phyloP scores from a whole-genome alignment of 1,284 basidiomycete genomes.

The Ceratobasidium sp. region DNA sequence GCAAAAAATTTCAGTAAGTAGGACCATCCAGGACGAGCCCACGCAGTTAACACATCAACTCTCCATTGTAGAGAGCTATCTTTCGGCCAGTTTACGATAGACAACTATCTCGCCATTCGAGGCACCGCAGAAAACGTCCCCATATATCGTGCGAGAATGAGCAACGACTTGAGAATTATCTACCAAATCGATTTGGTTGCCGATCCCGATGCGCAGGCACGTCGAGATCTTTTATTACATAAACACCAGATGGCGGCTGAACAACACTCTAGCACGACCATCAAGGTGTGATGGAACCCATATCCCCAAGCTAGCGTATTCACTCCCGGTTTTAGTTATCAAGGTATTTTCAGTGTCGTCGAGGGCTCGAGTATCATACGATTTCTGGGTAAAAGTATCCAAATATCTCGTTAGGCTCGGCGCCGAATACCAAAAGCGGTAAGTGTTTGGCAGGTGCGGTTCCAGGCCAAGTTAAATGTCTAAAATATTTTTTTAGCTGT shows the following conservation, averaged over 20 bases:
- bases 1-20: slow-evolving; percentile 29
- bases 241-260: neutral
- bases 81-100: slow-evolving; percentile 18
- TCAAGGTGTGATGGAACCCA: slow-evolving; percentile 8
- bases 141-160: slow-evolving; percentile 25
- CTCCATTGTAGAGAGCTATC: slow-evolving; percentile 22
- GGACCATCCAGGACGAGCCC: neutral
- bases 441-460: neutral
- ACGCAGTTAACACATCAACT: neutral
- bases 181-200: slow-evolving; percentile 29
- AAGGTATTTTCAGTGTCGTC: slow-evolving; percentile 31
- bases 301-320: neutral
- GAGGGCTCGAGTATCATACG: slow-evolving; percentile 16
- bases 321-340: slow-evolving; percentile 2
- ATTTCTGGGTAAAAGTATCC: slow-evolving; percentile 40
- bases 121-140: slow-evolving; percentile 23
- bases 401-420: slow-evolving; percentile 12
- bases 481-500: slow-evolving; percentile 5
- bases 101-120: slow-evolving; percentile 12
- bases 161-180: slow-evolving; percentile 37
- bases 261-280: slow-evolving; percentile 20
- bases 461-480: neutral
- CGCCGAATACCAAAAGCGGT: slow-evolving; percentile 30
- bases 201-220: neutral
- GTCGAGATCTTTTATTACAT: neutral